Percentiles rank a stretch among this genome's conserved stretches.
These are phyloP conservation scores for Polyporus arcularius DNA, from an alignment of 768 basidiomycete species.

Conservation along the genomic window DNA sequence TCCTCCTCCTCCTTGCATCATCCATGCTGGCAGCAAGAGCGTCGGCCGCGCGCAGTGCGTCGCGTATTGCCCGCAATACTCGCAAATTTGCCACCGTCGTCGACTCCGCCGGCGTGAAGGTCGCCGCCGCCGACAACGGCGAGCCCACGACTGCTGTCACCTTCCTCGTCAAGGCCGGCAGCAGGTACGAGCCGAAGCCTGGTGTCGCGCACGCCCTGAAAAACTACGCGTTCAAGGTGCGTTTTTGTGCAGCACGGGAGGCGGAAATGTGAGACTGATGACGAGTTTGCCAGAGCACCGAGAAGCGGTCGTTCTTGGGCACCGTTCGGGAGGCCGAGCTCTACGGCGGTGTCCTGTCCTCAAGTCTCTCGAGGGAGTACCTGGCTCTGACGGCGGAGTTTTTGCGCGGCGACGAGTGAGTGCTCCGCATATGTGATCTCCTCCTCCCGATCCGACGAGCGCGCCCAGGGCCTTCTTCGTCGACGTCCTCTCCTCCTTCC, in stretches of 20 bases:
- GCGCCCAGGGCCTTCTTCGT: slow-evolving; percentile 79
- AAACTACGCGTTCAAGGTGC: slow-evolving; percentile 98
- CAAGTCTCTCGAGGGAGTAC: slow-evolving; percentile 85
- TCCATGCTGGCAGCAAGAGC: slow-evolving; percentile 64
- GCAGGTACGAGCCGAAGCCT: slow-evolving; percentile 82
- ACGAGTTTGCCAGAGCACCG: slow-evolving; percentile 66
- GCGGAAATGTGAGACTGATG: background rate
- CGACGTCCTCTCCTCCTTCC: slow-evolving; percentile 80
- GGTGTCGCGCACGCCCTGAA: slow-evolving; percentile 94
- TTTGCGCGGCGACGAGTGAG: slow-evolving; percentile 93
- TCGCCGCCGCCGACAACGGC: slow-evolving; percentile 81
- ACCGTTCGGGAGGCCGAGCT: slow-evolving; percentile 92
- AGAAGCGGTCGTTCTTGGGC: slow-evolving; percentile 83
- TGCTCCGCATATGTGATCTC: slow-evolving; percentile 27
- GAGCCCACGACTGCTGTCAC: slow-evolving; percentile 86
- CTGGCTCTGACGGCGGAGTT: slow-evolving; percentile 94
- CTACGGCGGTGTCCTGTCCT: slow-evolving; percentile 87
- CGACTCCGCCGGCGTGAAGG: slow-evolving; percentile 79
- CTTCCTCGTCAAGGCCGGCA: slow-evolving; percentile 90
- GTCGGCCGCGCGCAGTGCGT: slow-evolving; percentile 54
- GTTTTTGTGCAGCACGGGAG: slow-evolving; percentile 22
- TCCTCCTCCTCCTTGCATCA: slow-evolving; percentile 35
- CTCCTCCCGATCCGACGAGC: background rate
- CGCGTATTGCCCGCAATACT: slow-evolving; percentile 57
- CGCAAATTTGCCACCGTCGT: slow-evolving; percentile 74